phyloP scores from a whole-genome alignment of 1,284 basidiomycete genomes.

The Grifola frondosa region DNA sequence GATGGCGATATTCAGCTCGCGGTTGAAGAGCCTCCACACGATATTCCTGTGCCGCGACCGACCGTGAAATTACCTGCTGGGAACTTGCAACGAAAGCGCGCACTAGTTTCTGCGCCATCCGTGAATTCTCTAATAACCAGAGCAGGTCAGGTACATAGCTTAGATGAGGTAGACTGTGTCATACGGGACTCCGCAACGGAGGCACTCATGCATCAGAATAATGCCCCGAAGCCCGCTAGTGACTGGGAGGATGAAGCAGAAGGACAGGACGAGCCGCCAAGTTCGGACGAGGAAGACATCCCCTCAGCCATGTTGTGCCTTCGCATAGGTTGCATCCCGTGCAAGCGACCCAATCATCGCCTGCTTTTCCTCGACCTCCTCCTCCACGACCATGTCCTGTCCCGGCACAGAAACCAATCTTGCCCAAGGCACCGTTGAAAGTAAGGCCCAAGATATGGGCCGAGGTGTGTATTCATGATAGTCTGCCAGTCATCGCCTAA shows the following conservation, averaged over 20 bases:
- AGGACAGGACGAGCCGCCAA: slow-evolving; percentile 13
- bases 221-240: neutral
- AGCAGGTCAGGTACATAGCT: slow-evolving; percentile 7
- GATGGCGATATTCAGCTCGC: too few species aligned
- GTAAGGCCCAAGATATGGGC: slow-evolving; percentile 35
- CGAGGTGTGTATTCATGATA: slow-evolving; percentile 26
- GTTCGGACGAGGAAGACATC: slow-evolving; percentile 20
- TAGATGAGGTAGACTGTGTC: slow-evolving; percentile 9
- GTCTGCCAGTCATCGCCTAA: neutral
- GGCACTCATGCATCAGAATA: slow-evolving; percentile 6
- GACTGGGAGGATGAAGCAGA: slow-evolving; percentile 7
- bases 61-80: slow-evolving; percentile 1
- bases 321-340: too few species aligned
- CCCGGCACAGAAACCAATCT: slow-evolving; percentile 1
- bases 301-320: slow-evolving; percentile 7
- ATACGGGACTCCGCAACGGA: slow-evolving; percentile 4
- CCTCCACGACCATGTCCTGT: neutral
- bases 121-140: neutral
- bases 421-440: slow-evolving; percentile 8
- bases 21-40: too few species aligned
- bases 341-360: neutral
- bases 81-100: neutral
- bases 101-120: neutral
- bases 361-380: neutral
- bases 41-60: too few species aligned